Conservation (phyloP, 2,329 filamentous ascomycete species). For the Curvularia sp. region DNA sequence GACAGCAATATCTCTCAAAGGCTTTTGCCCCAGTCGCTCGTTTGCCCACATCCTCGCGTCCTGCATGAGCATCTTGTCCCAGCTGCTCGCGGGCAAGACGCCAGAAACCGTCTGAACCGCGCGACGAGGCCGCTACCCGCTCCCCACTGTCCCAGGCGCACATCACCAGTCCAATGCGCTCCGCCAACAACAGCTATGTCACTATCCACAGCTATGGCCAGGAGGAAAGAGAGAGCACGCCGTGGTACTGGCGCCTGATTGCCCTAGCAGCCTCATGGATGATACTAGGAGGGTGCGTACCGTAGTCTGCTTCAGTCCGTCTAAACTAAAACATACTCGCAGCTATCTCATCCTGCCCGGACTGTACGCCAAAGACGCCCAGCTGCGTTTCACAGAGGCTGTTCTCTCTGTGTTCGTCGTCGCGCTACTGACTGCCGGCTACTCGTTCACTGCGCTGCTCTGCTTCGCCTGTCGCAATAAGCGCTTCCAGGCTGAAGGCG, state of each 20-base stretch:
- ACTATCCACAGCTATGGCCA: conserved; percentile 35
- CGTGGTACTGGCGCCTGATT: conserved; percentile 59
- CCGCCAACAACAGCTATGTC: conserved; percentile 40
- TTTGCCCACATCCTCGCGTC: conserved; percentile 7
- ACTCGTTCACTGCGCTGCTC: conserved; percentile 57
- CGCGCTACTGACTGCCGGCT: conserved; percentile 56
- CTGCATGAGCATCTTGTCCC: conserved; percentile 24
- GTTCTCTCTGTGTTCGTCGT: conserved; percentile 56
- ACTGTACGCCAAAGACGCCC: conserved; percentile 52
- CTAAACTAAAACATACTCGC: conserved; percentile 18
- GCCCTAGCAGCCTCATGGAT: conserved; percentile 55
- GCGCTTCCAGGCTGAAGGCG: conserved; percentile 56
- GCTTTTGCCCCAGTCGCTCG: conserved; percentile 21
- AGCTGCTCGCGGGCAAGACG: conserved; percentile 16
- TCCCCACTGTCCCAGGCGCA: conserved; percentile 27
- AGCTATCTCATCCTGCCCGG: conserved; percentile 59
- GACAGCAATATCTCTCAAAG: conserved; percentile 8
- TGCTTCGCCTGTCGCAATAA: conserved; percentile 56
- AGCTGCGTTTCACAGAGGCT: conserved; percentile 51
- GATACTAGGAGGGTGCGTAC: conserved; percentile 56
- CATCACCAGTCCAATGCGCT: conserved; percentile 40
- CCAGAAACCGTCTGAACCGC: conserved; percentile 31
- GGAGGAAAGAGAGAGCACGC: conserved; percentile 30
- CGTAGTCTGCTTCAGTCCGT: neutral
- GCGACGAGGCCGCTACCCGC: conserved; percentile 19